Evolutionary conservation across 2,329 filamentous ascomycete species (phyloP).

Genomic region (Cladosporium colombiae): DNA sequence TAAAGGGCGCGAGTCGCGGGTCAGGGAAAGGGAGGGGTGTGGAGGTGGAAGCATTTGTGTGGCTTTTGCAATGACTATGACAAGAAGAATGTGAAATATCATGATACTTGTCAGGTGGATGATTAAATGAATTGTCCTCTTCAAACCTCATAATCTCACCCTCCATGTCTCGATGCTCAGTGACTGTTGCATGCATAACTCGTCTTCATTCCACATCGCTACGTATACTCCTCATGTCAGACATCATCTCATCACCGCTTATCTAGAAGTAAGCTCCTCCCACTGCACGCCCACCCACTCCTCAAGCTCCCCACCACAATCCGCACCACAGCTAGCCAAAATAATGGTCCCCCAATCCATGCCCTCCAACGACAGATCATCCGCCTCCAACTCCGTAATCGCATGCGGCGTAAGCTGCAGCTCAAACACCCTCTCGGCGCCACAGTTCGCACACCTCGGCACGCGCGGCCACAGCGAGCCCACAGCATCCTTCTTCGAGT

Average conservation of each 20-base stretch:
- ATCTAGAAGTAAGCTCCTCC: slow-evolving; percentile 63
- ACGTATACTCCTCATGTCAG: neutral
- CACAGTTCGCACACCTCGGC: slow-evolving; percentile 76
- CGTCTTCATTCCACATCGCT: neutral
- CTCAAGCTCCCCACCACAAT: slow-evolving; percentile 74
- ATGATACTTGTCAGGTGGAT: neutral
- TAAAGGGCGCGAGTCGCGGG: slow-evolving; percentile 17
- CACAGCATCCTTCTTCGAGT: slow-evolving; percentile 73
- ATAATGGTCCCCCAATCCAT: slow-evolving; percentile 99
- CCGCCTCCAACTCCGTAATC: slow-evolving; percentile 81
- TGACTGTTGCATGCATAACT: neutral
- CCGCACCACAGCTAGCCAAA: slow-evolving; percentile 76
- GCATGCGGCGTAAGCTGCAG: slow-evolving; percentile 88
- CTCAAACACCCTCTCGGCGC: slow-evolving; percentile 77
- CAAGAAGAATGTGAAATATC: slow-evolving; percentile 11
- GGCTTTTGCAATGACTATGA: slow-evolving; percentile 11
- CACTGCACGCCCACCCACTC: slow-evolving; percentile 99
- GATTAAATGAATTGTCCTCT: neutral
- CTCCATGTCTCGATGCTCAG: neutral
- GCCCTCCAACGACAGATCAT: slow-evolving; percentile 67
- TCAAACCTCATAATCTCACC: neutral
- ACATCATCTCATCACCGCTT: neutral
- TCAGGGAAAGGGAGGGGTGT: neutral
- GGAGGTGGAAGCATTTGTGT: slow-evolving; percentile 2
- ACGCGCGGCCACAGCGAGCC: slow-evolving; percentile 59